phyloP scores from a whole-genome alignment of 23 red algal genomes.

The Gracilaria gracilis region DNA sequence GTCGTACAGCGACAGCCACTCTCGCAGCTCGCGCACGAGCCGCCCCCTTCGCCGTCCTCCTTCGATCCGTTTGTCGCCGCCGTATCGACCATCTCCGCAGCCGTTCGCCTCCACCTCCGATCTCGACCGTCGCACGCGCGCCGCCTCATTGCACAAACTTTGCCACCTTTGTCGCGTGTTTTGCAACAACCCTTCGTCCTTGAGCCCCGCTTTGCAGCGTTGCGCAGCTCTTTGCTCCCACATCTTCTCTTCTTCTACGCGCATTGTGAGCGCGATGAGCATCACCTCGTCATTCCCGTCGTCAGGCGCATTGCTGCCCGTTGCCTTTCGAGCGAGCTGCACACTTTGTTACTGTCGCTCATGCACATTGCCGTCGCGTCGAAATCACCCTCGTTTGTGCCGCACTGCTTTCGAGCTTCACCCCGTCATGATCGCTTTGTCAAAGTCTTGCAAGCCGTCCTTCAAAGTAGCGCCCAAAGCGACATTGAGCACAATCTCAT shows the following conservation, averaged over 20 bases:
- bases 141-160: no score
- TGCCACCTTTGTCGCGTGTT: background rate
- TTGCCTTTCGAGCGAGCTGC: background rate
- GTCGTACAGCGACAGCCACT: no score
- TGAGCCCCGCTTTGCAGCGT: background rate
- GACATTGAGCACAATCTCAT: background rate
- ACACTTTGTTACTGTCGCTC: background rate
- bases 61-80: no score
- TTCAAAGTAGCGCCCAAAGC: background rate
- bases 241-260: background rate
- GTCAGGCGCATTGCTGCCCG: background rate
- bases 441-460: background rate
- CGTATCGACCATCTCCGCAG: no score
- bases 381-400: background rate
- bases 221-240: background rate
- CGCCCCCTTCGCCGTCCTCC: no score
- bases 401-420: background rate
- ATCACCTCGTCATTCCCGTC: background rate
- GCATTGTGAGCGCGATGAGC: background rate
- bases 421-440: background rate
- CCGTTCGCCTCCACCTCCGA: no score
- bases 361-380: background rate
- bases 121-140: no score
- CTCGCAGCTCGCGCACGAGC: no score
- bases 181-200: background rate